Base-by-base conservation (phyloP, 257 asterid species). In the Datura wrightii region DNA sequence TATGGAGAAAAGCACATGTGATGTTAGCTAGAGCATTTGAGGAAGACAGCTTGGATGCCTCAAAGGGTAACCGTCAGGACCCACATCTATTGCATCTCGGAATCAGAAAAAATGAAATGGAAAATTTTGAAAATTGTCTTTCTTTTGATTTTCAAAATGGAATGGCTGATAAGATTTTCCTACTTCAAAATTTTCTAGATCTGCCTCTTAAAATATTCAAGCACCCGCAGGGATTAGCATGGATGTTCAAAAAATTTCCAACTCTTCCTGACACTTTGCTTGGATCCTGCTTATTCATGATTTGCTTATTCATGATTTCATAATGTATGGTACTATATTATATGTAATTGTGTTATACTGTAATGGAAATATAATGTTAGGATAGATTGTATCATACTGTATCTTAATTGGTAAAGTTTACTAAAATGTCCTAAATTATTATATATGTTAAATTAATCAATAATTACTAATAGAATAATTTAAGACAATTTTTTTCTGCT, bases 1-100 rank as follows among this genome's bases (percentile, higher is more conserved):
- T 58, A 58, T 8, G 18, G 41, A 56, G 76, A 54, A 79, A 72
- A 86, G 86, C 78, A 39, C 87, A 86, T 58, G 87, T 80, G 85
- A 52, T 15, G 46, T 74, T 56, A 85, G 87, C 88, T 58, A 14
- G 59, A 41, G 50, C 55, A 42, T 54, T 41, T 13, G 34, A 60
- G 82, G 86, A 56, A 56, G 89, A 84, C 87, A 85, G 63, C 58
- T 5, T 67, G 53, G 70, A 16, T 50, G 54, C 34, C 74, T 74
- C 63, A 76, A 52, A 48, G 80, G 42, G 13, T 24, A 48, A 5
- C 6, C 6, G 80, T 76, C 6, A 52, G 46, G 82, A 15, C 63
- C 82, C 82, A 76, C 82, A 69, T 16, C n/a, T 14, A 48, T 76
- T 76, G 24, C 11, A 50, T 50, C 31, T 50, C 13, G 82, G 82